phyloP scores from a whole-genome alignment of 2,329 filamentous ascomycete species.

The Phoma sp. region DNA sequence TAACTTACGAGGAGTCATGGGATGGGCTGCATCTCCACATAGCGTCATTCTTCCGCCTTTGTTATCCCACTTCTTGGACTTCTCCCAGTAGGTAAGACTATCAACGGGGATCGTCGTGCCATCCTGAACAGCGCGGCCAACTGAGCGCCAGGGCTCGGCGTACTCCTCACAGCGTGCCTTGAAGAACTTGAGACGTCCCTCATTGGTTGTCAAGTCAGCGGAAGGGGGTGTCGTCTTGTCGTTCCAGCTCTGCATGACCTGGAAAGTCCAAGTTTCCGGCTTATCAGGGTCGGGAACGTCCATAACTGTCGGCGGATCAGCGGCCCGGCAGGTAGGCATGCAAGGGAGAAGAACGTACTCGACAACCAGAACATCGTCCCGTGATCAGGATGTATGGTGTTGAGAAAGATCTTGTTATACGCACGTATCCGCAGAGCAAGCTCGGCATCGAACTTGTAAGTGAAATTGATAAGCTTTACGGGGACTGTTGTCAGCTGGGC shows the following conservation, averaged over 20 bases:
- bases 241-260: slow-evolving; percentile 34
- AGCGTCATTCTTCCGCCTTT: slow-evolving; percentile 41
- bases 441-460: slow-evolving; percentile 21
- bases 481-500: slow-evolving; percentile 25
- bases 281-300: slow-evolving; percentile 36
- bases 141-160: slow-evolving; percentile 40
- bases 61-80: slow-evolving; percentile 40
- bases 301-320: slow-evolving; percentile 29
- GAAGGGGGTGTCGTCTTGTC: slow-evolving; percentile 21
- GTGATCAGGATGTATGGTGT: slow-evolving; percentile 30
- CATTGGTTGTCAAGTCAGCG: slow-evolving; percentile 21
- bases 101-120: slow-evolving; percentile 35
- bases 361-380: slow-evolving; percentile 34
- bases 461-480: slow-evolving; percentile 34
- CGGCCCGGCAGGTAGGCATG: slow-evolving; percentile 3
- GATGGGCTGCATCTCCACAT: slow-evolving; percentile 47
- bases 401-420: slow-evolving; percentile 28
- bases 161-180: slow-evolving; percentile 30
- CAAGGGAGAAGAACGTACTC: slow-evolving; percentile 22
- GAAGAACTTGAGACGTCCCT: slow-evolving; percentile 28
- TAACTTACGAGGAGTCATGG: slow-evolving; percentile 44
- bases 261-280: slow-evolving; percentile 41
- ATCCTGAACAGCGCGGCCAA: slow-evolving; percentile 29
- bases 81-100: slow-evolving; percentile 40
- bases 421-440: slow-evolving; percentile 20